Percentiles rank a stretch among this genome's conserved stretches.
Conservation (phyloP, 2,329 filamentous ascomycete species). For the Colletotrichum godetiae region DNA sequence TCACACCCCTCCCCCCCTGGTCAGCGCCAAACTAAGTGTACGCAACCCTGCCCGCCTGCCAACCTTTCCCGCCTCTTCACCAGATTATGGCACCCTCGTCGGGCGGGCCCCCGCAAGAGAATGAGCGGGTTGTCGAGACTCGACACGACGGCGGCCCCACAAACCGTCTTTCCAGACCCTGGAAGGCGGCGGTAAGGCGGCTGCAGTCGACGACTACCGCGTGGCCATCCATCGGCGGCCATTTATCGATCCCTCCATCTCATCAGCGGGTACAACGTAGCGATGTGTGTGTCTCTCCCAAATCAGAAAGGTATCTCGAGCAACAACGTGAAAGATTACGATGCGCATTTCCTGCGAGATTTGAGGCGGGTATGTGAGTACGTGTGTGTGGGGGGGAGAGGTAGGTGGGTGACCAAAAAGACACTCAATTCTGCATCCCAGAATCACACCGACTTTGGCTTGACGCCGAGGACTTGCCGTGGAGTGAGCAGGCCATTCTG, state of each 20-base stretch:
- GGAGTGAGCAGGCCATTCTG: background rate
- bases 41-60: slow-evolving; percentile 5
- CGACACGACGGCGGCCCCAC: slow-evolving; percentile 29
- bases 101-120: slow-evolving; percentile 30
- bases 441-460: slow-evolving; percentile 30
- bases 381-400: background rate
- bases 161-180: slow-evolving; percentile 34
- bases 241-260: slow-evolving; percentile 24
- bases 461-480: background rate
- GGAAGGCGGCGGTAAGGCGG: slow-evolving; percentile 33
- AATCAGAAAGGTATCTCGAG: slow-evolving; percentile 33
- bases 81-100: slow-evolving; percentile 20
- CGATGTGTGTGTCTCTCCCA: slow-evolving; percentile 14
- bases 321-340: slow-evolving; percentile 7
- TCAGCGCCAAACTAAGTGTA: slow-evolving; percentile 16
- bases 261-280: slow-evolving; percentile 15
- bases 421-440: slow-evolving; percentile 17
- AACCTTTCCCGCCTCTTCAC: slow-evolving; percentile 6
- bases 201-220: slow-evolving; percentile 36
- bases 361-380: slow-evolving; percentile 9
- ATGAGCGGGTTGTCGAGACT: slow-evolving; percentile 20
- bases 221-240: slow-evolving; percentile 27
- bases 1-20: slow-evolving; percentile 10
- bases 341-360: slow-evolving; percentile 22
- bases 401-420: background rate